Conservation (phyloP, 441 rosid species). For the Breynia disticha region DNA sequence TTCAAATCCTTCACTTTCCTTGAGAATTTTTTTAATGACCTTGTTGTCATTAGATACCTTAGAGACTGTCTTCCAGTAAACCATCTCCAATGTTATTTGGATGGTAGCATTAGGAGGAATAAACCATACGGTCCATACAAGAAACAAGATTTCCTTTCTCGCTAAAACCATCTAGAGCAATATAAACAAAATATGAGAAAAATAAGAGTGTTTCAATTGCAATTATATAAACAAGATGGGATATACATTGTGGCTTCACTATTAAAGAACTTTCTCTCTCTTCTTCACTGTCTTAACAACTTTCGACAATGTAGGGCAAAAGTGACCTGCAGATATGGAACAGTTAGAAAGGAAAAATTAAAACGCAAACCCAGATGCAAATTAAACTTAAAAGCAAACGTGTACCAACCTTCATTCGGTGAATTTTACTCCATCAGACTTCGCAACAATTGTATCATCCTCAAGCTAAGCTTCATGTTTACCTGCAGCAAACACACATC, state of each 20-base stretch:
- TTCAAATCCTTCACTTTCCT: constrained; percentile 88
- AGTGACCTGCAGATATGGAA: constrained; percentile 37
- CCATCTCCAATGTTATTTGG: constrained; percentile 48
- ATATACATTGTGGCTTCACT: constrained; percentile 82
- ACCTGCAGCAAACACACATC: constrained; percentile 38
- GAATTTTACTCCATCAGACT: constrained; percentile 69
- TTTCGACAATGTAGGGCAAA: constrained; percentile 63
- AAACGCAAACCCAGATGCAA: not conserved
- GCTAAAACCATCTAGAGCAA: constrained; percentile 67
- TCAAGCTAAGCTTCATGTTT: constrained; percentile 63
- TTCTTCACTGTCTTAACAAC: constrained; percentile 91
- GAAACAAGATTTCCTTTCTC: constrained; percentile 66
- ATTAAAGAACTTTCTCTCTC: constrained; percentile 58
- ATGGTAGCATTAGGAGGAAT: constrained; percentile 68
- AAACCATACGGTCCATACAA: constrained; percentile 40
- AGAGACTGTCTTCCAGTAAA: constrained; percentile 75
- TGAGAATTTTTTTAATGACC: constrained; percentile 66
- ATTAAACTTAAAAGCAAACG: not conserved
- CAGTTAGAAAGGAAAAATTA: not conserved
- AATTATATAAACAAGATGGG: not conserved
- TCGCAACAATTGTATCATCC: constrained; percentile 60
- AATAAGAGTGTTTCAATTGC: not conserved
- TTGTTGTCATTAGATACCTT: constrained; percentile 72
- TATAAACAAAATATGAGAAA: not conserved
- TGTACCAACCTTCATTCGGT: constrained; percentile 62